Conservation (phyloP, 352 stramenopile species). For the Phytopythium montanum region DNA sequence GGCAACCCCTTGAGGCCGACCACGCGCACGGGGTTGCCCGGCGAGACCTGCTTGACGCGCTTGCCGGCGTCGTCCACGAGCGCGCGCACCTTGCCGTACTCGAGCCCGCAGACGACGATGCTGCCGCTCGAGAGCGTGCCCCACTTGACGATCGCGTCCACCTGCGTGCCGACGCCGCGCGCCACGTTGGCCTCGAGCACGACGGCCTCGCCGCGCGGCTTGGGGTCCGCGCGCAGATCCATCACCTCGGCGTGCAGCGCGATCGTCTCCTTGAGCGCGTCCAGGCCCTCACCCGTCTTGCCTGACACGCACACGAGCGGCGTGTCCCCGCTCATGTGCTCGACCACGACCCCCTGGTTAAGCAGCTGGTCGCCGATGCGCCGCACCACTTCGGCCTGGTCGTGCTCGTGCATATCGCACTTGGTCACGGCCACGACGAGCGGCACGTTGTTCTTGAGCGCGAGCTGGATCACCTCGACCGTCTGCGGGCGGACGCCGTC, state of each 20-base stretch:
- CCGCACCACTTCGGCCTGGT: slow-evolving; percentile 56
- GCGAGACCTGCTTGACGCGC: slow-evolving; percentile 86
- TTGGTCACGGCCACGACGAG: slow-evolving; percentile 88
- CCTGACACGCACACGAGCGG: slow-evolving; percentile 95
- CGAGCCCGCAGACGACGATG: slow-evolving; percentile 93
- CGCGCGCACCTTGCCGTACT: slow-evolving; percentile 92
- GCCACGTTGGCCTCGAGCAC: slow-evolving; percentile 97
- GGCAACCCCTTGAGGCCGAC: slow-evolving; percentile 83
- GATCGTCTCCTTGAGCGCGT: slow-evolving; percentile 96
- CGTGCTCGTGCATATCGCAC: slow-evolving; percentile 88
- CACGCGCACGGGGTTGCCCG: slow-evolving; percentile 90
- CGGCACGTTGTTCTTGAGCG: too few species aligned
- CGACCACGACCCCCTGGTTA: slow-evolving; percentile 91
- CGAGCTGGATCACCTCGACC: too few species aligned
- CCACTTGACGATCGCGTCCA: slow-evolving; percentile 96
- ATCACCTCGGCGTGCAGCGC: slow-evolving; percentile 95
- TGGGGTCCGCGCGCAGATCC: slow-evolving; percentile 92
- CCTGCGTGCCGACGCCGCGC: slow-evolving; percentile 91
- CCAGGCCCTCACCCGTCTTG: slow-evolving; percentile 93
- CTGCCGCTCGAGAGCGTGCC: slow-evolving; percentile 94
- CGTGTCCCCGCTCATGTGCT: slow-evolving; percentile 93
- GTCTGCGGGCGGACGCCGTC: too few species aligned
- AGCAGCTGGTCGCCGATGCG: slow-evolving; percentile 88
- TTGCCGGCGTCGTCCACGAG: slow-evolving; percentile 68
- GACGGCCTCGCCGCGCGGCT: slow-evolving; percentile 88